A percentile compares a stretch with the other conserved stretches of the same genome.
phyloP scores from a whole-genome alignment of 2,329 filamentous ascomycete species.

The Dothiorella sarmentorum region DNA sequence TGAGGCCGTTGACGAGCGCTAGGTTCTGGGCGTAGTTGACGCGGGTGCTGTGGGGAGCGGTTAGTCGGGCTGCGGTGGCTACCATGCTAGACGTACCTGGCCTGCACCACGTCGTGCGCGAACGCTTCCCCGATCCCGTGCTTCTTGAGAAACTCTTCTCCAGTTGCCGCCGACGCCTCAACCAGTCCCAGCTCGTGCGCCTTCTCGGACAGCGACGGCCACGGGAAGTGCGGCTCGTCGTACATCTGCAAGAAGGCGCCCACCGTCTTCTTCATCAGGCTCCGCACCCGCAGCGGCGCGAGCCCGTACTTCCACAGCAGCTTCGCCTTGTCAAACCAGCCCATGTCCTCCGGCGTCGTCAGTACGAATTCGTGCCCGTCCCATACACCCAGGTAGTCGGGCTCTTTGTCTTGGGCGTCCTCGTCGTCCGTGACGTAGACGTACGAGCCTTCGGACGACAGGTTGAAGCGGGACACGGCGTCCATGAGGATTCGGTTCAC shows the following conservation, averaged over 20 bases:
- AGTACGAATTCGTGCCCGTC: constrained; percentile 74
- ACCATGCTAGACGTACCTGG: constrained; percentile 38
- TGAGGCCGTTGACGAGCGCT: constrained; percentile 78
- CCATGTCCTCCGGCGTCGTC: constrained; percentile 56
- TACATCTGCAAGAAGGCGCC: constrained; percentile 77
- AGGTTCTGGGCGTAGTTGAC: constrained; percentile 95
- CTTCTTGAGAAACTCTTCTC: constrained; percentile 65
- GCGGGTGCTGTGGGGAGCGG: constrained; percentile 58
- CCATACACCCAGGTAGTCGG: constrained; percentile 70
- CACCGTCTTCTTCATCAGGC: constrained; percentile 68
- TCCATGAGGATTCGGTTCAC: constrained; percentile 79
- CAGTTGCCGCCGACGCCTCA: constrained; percentile 65
- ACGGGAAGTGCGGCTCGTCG: constrained; percentile 77
- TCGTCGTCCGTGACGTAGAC: constrained; percentile 45
- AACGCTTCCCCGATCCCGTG: constrained; percentile 68
- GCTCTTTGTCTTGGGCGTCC: constrained; percentile 23
- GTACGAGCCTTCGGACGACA: constrained; percentile 44
- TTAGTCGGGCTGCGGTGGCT: not conserved
- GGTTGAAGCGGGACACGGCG: constrained; percentile 67
- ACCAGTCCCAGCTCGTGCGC: constrained; percentile 66
- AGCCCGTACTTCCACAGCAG: constrained; percentile 82
- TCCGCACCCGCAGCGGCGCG: constrained; percentile 69
- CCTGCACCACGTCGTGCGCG: constrained; percentile 78
- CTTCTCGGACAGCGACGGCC: constrained; percentile 67
- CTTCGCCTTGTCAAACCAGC: constrained; percentile 78